Conservation (phyloP, 805 yeast genomes). For the Nakazawaea sp. region DNA sequence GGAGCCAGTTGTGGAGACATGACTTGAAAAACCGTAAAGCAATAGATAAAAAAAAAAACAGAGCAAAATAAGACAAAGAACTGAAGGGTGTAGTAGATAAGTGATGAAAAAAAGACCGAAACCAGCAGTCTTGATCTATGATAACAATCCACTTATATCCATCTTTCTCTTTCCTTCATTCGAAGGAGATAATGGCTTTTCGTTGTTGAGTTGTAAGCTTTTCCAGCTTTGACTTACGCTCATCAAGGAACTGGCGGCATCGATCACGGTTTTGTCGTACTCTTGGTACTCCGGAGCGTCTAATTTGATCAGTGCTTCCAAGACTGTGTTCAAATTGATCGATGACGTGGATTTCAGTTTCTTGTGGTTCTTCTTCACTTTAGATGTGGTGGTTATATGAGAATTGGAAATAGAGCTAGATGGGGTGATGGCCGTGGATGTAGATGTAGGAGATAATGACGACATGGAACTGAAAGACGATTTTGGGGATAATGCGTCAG, state of each 20-base stretch:
- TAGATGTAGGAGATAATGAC: not conserved
- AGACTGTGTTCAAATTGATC: constrained; percentile 4
- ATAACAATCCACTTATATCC: constrained; percentile 10
- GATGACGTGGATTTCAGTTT: constrained; percentile 9
- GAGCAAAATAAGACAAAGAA: no score
- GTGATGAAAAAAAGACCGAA: not conserved
- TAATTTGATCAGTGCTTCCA: constrained; percentile 1
- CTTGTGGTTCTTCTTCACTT: constrained; percentile 2
- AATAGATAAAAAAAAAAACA: no score
- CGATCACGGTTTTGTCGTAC: constrained; percentile 8
- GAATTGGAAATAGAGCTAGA: no score
- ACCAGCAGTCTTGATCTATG: no score
- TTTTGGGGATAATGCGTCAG: constrained; percentile 6
- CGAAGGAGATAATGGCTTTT: not conserved
- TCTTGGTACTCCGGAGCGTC: not conserved
- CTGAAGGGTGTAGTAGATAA: not conserved
- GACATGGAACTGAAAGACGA: constrained; percentile 1
- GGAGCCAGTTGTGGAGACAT: no score
- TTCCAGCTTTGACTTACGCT: constrained; percentile 7
- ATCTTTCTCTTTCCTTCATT: constrained; percentile 3
- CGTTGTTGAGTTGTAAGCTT: not conserved
- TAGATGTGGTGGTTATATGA: not conserved
- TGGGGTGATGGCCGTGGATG: no score
- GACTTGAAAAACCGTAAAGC: no score
- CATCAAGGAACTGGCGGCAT: constrained; percentile 7